These are phyloP conservation scores for Globisporangium perplexum DNA, from an alignment of 352 stramenopile species.

Conservation along the genomic window DNA sequence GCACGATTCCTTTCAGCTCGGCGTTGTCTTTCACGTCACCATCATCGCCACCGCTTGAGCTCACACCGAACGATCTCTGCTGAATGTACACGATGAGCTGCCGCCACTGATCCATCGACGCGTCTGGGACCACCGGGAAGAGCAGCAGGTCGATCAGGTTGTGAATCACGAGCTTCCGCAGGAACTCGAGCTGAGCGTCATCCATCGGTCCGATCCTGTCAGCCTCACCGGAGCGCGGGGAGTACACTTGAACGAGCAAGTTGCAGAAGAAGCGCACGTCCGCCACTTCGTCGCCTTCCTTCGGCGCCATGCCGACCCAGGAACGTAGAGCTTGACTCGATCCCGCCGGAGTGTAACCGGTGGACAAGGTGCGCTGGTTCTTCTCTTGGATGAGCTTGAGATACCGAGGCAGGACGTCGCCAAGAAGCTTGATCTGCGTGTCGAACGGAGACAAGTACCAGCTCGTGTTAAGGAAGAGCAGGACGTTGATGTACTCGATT, in stretches of 20 bases:
- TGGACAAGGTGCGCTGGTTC: background rate
- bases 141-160: constrained; percentile 67
- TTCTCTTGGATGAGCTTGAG: constrained; percentile 39
- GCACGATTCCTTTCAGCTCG: constrained; percentile 58
- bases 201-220: constrained; percentile 28
- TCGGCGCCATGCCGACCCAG: constrained; percentile 1
- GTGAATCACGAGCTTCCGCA: constrained; percentile 52
- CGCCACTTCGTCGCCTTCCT: constrained; percentile 13
- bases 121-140: constrained; percentile 32
- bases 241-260: constrained; percentile 65
- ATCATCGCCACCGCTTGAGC: constrained; percentile 8
- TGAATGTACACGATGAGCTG: constrained; percentile 70
- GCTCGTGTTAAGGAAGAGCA: constrained; percentile 75
- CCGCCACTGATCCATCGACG: constrained; percentile 41
- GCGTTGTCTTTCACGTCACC: constrained; percentile 18
- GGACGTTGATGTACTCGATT: constrained; percentile 43
- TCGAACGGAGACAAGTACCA: constrained; percentile 79
- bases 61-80: constrained; percentile 25
- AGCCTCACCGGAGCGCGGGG: constrained; percentile 13
- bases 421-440: constrained; percentile 63
- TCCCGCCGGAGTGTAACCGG: background rate
- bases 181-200: constrained; percentile 23
- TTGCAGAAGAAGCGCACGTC: constrained; percentile 78
- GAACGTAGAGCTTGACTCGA: constrained; percentile 5
- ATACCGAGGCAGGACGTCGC: constrained; percentile 55